Conservation (phyloP, 805 yeast genomes). For the Teunomyces cretensis region DNA sequence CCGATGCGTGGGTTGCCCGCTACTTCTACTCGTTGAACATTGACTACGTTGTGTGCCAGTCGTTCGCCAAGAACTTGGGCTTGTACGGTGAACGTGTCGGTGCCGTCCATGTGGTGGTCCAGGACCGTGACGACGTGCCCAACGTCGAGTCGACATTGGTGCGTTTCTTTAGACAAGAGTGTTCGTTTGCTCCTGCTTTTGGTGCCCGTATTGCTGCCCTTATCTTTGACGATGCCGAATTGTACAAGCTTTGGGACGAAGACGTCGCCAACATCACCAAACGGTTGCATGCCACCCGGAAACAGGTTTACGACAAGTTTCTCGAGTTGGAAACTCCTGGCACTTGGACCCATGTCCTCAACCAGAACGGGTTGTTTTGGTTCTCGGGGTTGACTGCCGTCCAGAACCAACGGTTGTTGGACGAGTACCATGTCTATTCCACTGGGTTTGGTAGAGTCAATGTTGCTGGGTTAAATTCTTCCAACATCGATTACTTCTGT, state of each 20-base stretch:
- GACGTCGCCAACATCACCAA: slow-evolving; percentile 31
- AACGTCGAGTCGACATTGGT: slow-evolving; percentile 27
- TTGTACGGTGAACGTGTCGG: slow-evolving; percentile 42
- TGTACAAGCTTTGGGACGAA: slow-evolving; percentile 32
- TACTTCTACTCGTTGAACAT: slow-evolving; percentile 26
- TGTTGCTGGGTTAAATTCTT: slow-evolving; percentile 42
- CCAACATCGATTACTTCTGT: slow-evolving; percentile 39
- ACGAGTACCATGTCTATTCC: slow-evolving; percentile 39
- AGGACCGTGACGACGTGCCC: slow-evolving; percentile 14
- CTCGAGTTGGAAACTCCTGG: slow-evolving; percentile 42
- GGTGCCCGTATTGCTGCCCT: slow-evolving; percentile 43
- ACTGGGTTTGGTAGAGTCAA: slow-evolving; percentile 43
- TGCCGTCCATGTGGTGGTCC: slow-evolving; percentile 32
- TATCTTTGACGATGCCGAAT: slow-evolving; percentile 24
- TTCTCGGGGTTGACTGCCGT: slow-evolving; percentile 36
- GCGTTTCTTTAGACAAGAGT: slow-evolving; percentile 36
- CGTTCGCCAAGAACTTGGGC: slow-evolving; percentile 44
- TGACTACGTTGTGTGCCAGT: slow-evolving; percentile 33
- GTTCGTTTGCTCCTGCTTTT: slow-evolving; percentile 48
- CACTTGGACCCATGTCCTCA: slow-evolving; percentile 36
- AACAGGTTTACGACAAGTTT: slow-evolving; percentile 27
- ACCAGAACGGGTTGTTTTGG: slow-evolving; percentile 47
- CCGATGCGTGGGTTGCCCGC: slow-evolving; percentile 41
- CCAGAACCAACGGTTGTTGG: slow-evolving; percentile 32
- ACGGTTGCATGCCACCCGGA: slow-evolving; percentile 34